Base-by-base conservation (phyloP, 306 rosid genomes). In the Trifolium subterraneum region DNA sequence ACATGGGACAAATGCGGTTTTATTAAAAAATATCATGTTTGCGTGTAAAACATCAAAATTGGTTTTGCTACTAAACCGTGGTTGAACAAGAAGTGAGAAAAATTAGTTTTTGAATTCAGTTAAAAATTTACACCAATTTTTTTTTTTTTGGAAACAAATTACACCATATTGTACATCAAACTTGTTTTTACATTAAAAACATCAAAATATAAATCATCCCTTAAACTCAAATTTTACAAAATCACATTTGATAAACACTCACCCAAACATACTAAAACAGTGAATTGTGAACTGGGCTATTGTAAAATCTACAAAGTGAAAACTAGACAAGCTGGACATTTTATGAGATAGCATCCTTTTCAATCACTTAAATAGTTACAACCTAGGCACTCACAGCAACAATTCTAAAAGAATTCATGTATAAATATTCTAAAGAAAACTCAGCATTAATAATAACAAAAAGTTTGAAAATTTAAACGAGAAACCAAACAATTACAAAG, bases 401-500 rank as follows among this genome's bases (percentile, higher is more conserved):
- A 70, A 68, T 80, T 70, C 64, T 64, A 64, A 76, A 47, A 29
- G 75, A 42, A 55, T 38, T 64, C 23, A 56, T 31, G 27, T 23
- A 36, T 35, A 75, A 55, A 63, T 44, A 56, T 63, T 71, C 18
- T 19, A 13, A 64, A 45, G 41, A 52, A 70, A 75, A 27, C 77
- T 61, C 27, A n/a, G 44, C 58, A 70, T 62, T 64, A 70, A 42
- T 31, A 80, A 41, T 54, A 54, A 31, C 39, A 80, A 51, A 62
- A 60, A 18, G 52, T 68, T 25, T 9, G 29, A 44, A 47, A 66
- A 66, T 38, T 42, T 20, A 66, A 67, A 45, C 36, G 36, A 62
- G 13, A 74, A 74, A 61, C 61, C 50, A 44, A 39, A 70, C 36
- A 75, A 35, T 54, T 70, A 75, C 12, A 74, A 69, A 51, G 38